phyloP scores from a whole-genome alignment of 257 asterid genomes.

The Solanum paucissectum region DNA sequence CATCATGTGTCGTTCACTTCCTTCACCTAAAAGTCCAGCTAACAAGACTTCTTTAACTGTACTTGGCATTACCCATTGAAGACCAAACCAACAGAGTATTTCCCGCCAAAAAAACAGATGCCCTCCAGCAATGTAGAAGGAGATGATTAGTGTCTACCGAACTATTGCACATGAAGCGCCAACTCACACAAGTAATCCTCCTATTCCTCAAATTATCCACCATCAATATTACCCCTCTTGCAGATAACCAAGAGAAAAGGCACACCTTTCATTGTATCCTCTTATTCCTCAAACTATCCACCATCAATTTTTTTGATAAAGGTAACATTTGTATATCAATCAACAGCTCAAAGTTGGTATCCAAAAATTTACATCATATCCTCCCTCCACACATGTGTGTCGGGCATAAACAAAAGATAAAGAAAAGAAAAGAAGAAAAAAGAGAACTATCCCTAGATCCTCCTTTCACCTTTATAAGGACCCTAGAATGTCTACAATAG shows the following conservation, averaged over 20 bases:
- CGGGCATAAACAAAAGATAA: no score
- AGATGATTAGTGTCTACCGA: not conserved
- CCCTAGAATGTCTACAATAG: no score
- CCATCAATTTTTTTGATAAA: not conserved
- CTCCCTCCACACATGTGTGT: no score
- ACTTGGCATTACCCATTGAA: not conserved
- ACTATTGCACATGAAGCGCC: not conserved
- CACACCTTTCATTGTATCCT: not conserved
- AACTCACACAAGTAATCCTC: not conserved
- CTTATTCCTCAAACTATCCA: not conserved
- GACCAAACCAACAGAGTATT: not conserved
- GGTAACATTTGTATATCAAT: no score
- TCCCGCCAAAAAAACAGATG: not conserved
- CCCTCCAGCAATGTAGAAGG: not conserved
- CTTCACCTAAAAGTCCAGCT: not conserved
- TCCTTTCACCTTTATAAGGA: no score
- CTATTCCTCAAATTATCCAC: not conserved
- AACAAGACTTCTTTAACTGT: not conserved
- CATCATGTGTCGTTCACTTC: not conserved
- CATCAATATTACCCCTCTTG: not conserved
- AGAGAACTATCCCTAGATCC: no score
- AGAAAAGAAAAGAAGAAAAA: no score
- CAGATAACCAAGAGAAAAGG: not conserved
- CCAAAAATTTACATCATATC: no score
- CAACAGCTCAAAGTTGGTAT: no score